Base-by-base conservation (phyloP, 805 yeast genomes). In the Wickerhamiella cacticola region DNA sequence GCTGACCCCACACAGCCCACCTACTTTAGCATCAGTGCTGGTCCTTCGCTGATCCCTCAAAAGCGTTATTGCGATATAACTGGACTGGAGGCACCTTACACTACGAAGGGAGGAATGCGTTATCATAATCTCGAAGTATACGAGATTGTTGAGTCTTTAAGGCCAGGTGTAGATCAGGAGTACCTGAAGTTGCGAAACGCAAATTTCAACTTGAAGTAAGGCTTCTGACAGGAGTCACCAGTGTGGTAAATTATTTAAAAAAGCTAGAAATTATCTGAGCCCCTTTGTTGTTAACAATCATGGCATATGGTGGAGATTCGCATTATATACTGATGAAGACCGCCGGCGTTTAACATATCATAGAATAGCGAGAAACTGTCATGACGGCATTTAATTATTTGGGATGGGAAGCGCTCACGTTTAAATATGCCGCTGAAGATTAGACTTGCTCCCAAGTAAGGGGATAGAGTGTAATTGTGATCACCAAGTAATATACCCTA, bases 61-160 rank as follows among this genome's bases (percentile, higher is more conserved):
- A 85, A 81, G 65, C 80, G 78, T 53, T 88, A 86, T 65, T 89
- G 98, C 63, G 98, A 92, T 60, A 78, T 89, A 42, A 89, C 97
- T 0, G 98, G 98, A 0, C 68, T 89, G 18, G 79, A 76, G 43
- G 89, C 87, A 0, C 73, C 66, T 25, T 89, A 89, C 68, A 79
- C 75, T 59, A 72, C 80, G 22, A 92, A 92, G 0, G 71, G 79
- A 22, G 81, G 82, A 36, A 67, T 89, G 46, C 69, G 95, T 48
- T 89, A 78, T 62, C 78, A 83, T 63, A 81, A 89, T 61, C 78
- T 78, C 45, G 96, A 89, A 63, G 80, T 89, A 25, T 88, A 77
- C 62, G 83, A 80, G 42, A 81, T 85, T 29, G 69, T 75, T 45
- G 77, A 78, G 61, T 76, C 77, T 53, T 76, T 89, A 78, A 80